A percentile compares a stretch with the other conserved stretches of the same genome.
Conservation (phyloP, 1,284 basidiomycete species). For the Cryptococcus maquisensis region DNA sequence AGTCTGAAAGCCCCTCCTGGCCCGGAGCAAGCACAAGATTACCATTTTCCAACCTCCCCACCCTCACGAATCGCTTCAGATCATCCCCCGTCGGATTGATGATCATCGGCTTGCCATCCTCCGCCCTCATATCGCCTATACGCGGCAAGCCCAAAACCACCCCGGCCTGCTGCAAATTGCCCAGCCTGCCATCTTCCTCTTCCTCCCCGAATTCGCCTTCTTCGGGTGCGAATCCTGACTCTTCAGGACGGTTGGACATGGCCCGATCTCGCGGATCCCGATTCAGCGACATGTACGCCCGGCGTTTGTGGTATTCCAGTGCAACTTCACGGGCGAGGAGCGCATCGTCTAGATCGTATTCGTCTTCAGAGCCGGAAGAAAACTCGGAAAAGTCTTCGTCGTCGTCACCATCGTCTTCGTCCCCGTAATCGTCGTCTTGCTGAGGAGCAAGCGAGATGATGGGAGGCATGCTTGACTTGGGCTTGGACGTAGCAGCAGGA, state of each 20-base stretch:
- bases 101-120: constrained; percentile 25
- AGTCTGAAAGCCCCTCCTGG: constrained; percentile 29
- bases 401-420: constrained; percentile 26
- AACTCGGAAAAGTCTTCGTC: constrained; percentile 35
- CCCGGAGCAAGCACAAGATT: constrained; percentile 45
- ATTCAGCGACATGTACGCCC: constrained; percentile 26
- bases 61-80: constrained; percentile 38
- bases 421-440: constrained; percentile 4
- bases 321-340: constrained; percentile 41
- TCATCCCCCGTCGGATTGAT: constrained; percentile 43
- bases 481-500: background rate
- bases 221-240: background rate
- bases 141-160: constrained; percentile 40
- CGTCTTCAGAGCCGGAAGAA: constrained; percentile 38
- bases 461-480: background rate
- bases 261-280: constrained; percentile 15
- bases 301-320: constrained; percentile 38
- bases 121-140: constrained; percentile 16
- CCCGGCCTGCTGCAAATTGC: constrained; percentile 3
- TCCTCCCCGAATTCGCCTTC: constrained; percentile 3
- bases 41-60: constrained; percentile 46
- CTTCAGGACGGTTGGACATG: too few species aligned
- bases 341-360: constrained; percentile 44
- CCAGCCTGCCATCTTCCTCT: background rate
- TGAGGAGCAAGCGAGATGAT: background rate